These are phyloP conservation scores for Talaromyces rugulosus DNA, from an alignment of 2,329 filamentous ascomycete species.

Conservation along the genomic window DNA sequence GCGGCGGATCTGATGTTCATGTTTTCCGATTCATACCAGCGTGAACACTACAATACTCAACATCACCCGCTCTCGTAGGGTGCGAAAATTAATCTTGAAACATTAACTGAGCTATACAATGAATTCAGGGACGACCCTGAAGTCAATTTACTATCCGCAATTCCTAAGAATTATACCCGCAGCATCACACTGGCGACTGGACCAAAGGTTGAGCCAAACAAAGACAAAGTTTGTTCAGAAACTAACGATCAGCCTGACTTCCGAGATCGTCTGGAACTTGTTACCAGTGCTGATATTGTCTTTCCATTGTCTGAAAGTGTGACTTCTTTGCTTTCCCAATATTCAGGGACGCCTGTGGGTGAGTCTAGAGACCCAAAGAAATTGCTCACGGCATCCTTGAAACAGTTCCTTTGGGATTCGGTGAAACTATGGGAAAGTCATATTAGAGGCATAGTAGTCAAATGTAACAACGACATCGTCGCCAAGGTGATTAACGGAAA, in stretches of 20 bases:
- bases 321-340: slow-evolving; percentile 9
- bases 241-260: slow-evolving; percentile 14
- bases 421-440: slow-evolving; percentile 19
- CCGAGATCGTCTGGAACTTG: slow-evolving; percentile 18
- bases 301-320: slow-evolving; percentile 21
- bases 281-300: slow-evolving; percentile 18
- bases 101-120: slow-evolving; percentile 15
- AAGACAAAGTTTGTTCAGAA: slow-evolving; percentile 4
- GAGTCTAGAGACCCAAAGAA: slow-evolving; percentile 8
- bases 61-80: slow-evolving; percentile 15
- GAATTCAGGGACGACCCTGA: slow-evolving; percentile 16
- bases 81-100: slow-evolving; percentile 17
- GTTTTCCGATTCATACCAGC: slow-evolving; percentile 17
- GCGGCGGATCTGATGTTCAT: slow-evolving; percentile 21
- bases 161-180: slow-evolving; percentile 20
- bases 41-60: slow-evolving; percentile 15
- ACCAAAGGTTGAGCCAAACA: background rate
- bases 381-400: slow-evolving; percentile 15
- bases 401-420: slow-evolving; percentile 20
- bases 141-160: slow-evolving; percentile 17
- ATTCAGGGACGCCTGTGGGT: background rate
- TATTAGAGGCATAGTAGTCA: slow-evolving; percentile 21
- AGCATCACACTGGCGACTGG: slow-evolving; percentile 18
- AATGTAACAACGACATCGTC: slow-evolving; percentile 17
- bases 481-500: slow-evolving; percentile 15